Base-by-base conservation (phyloP, 2,329 filamentous ascomycete genomes). In the Pseudocercospora macadamiae region DNA sequence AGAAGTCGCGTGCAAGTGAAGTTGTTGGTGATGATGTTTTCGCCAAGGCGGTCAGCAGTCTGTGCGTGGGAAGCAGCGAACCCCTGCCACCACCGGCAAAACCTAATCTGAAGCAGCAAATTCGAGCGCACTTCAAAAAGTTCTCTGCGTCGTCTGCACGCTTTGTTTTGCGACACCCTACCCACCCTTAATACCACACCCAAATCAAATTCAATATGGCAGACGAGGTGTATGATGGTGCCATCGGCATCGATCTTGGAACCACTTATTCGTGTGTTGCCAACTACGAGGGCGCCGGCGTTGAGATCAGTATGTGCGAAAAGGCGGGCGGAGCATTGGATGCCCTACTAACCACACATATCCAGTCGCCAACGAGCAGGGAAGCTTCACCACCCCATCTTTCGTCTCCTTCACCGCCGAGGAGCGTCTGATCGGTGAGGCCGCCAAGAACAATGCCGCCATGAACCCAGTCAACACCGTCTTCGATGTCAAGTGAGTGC, bases 221-320 rank as follows among this genome's bases (percentile, higher is more conserved):
- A 79, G 92, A 96, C 80, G 93, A 97, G 88, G 88, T 96, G 75
- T 99, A 97, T 81, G 95, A 99, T 80, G 95, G 95, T 90, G 95
- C 95, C 87, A 91, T 97, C 84, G 95, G 95, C 88, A 99, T 99
- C 84, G 95, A 99, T 89, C 87, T 99, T 83, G 95, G 95, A 82
- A 99, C 95, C 73, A 99, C 95, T 81, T 99, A 99, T 88, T 97
- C 95, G 76, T 99, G 95, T 82, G 95, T 97, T 83, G 95, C 95
- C 82, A 96, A 90, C 82, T 99, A 97, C 83, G 95, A 97, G 83
- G 95, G 95, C 79, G 93, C 86, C 85, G 97, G 96, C 88, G 93
- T 97, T 79, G 95, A 99, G 82, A 99, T 99, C 86, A 97, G 86
- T 89, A 82, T 73, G 86, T 82, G 66, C 37, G 25, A 57, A 51